Base-by-base conservation (phyloP, 2,329 filamentous ascomycete species). In the Biscogniauxia mediterranea region DNA sequence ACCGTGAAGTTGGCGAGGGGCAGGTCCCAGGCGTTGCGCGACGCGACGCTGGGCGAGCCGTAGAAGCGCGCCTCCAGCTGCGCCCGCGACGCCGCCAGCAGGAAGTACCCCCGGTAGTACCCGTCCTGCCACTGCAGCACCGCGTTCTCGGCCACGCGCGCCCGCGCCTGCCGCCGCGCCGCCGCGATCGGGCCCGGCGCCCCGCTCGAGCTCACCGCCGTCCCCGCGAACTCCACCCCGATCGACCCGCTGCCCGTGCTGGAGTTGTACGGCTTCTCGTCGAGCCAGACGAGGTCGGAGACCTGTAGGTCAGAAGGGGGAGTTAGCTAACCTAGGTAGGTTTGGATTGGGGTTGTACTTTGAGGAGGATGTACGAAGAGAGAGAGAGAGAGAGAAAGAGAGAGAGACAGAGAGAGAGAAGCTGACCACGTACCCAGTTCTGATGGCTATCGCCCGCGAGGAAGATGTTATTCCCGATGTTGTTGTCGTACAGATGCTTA, bases 61-160 rank as follows among this genome's bases (percentile, higher is more conserved):
- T 87, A 92, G 75, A 83, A 92, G 13, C 80, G 79, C 0, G 89
- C 89, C n/a, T 83, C 78, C 1, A 89, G 79, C 52, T 82, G 76
- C 11, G 87, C 79, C 21, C 83, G 79, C 20, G 76, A 79, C 58
- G 90, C 77, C 54, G 83, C 80, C 50, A 92, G 77, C 69, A 89
- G 83, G 66, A 86, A 91, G 76, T 92, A 92, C 1, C 89, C 90
- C 19, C 89, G 81, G 73, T 91, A 92, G 73, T 89, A 92, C 7
- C 87, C 73, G 60, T 92, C 89, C 67, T 88, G 85, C 89, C 89
- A 92, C 69, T 90, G 86, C 54, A 92, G 77, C 72, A 89, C 87
- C 0, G 78, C 75, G 73, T 90, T 92, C 11, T 64, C 63, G 23
- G 57, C 64, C 20, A 68, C 46, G 11, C 62, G 66, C n/a, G 61